Evolutionary conservation across 768 basidiomycete species (phyloP), one percentile per base, ranked within the genome.

Genomic region (Pulveroboletus sp.): DNA sequence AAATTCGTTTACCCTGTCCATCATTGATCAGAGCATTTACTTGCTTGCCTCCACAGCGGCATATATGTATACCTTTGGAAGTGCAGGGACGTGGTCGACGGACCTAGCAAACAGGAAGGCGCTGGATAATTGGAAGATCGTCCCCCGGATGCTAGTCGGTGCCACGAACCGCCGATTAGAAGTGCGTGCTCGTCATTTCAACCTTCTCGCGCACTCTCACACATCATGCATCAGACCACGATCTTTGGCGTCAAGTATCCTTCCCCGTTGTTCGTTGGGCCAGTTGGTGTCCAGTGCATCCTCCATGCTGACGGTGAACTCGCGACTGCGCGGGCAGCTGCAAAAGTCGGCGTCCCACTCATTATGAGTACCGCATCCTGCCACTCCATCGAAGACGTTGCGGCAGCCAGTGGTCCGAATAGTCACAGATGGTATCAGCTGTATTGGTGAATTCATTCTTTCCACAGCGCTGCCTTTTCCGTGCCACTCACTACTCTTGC

Each of bases 391-490:
- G 89, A 92, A 62, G 80, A 81, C 39, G 83, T 92, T n/a, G 91
- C 82, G 3, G 61, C 74, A 37, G 90, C 80, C 26, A 89, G 83
- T 55, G 86, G 82, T 6, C 56, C 59, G 2, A 70, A 78, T 44
- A 80, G 83, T 0, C 73, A 78, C 30, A 73, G 89, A 31, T 91
- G 88, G 87, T 91, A 79, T 64, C 89, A 92, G 62, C 75, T 91
- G 1, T 91, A 92, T 64, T 88, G 88, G 86, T 84, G 44, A 51
- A 70, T 57, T 5, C 7, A 1, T 18, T 46, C 26, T 28, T 26
- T 33, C n/a, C 8, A 28, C n/a, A 18, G 27, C 8, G 7, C 38
- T 13, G 3, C 28, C 39, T 32, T 35, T 30, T 35, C 17, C 39
- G 24, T 24, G 10, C 11, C 30, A 45, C 38, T 36, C 10, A 50